Base-by-base conservation (phyloP, 108 stramenopile species). In the Stephanodiscus minutulus region DNA sequence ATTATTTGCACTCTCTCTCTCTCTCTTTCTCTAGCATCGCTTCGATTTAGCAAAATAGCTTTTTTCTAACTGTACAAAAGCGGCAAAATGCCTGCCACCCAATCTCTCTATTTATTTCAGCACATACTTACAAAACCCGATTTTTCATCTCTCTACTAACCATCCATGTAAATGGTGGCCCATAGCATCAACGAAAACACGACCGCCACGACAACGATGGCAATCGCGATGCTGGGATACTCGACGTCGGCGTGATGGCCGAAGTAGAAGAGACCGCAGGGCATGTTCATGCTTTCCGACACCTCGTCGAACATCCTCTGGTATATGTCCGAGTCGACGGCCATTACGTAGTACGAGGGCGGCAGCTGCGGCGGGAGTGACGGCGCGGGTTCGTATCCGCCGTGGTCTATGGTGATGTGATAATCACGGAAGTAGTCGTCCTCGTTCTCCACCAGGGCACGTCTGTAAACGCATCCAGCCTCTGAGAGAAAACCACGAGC, bases 201-300 rank as follows among this genome's bases (percentile, higher is more conserved):
- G 18, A 83, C 18, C 28, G 56, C 48, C 15, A 91, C 75, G n/a
- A 81, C 29, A 8, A 61, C 53, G 20, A 85, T 53, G 4, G 90
- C 85, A 58, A 91, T 91, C 49, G 31, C 52, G 55, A 91, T 82
- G 28, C 70, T 84, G 0, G 90, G 90, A 62, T 82, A 54, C 28
- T 78, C 77, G 15, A 86, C 86, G 82, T 91, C 90, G 65, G 88
- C 90, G 41, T 91, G 90, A 57, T 88, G 88, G 22, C 90, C 90
- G 71, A 88, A 91, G 49, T 84, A 91, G 82, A 88, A 91, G 41
- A 91, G 81, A 28, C 86, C 86, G 70, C 87, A 91, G 1, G 90
- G 90, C 83, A 85, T 83, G 35, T 17, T 67, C 39, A 74, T 79
- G 21, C 83, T 73, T 24, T 76, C 75, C 10, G 85, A 59, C 11